Base-by-base conservation (phyloP, 1,139 yeast genomes). In the Taiozyma sp. region DNA sequence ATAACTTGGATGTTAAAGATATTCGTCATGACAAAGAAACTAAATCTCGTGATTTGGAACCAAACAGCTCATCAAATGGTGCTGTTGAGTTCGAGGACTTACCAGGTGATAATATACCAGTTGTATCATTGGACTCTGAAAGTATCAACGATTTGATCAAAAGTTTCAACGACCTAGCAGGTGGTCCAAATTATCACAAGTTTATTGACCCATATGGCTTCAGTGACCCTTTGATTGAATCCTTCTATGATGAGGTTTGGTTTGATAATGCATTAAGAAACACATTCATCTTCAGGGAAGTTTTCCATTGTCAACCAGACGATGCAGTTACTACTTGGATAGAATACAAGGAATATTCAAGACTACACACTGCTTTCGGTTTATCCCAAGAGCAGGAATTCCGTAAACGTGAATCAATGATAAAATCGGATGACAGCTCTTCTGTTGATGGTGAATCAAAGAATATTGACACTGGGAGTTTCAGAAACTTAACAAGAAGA, bases 281-380 rank as follows among this genome's bases (percentile, higher is more conserved):
- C 64, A 91, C 98, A 0, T 78, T 81, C 54, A 72, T 93, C 8
- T 95, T 80, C 70, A 76, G 97, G 54, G 76, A 86, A 68, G 90
- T 93, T 3, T 95, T 95, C 76, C 93, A 92, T 58, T 83, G 91
- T 57, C 98, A 93, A 66, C 99, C 99, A 0, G 99, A 95, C 67
- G 90, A 93, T 65, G 75, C 80, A 16, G 98, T 93, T 14, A 75
- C 77, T 24, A 80, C 93, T 0, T 95, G 99, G 99, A 80, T 80
- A 53, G 96, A 90, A 48, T 95, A 91, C 67, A 91, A 89, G 65
- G 83, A 78, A 40, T 88, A 76, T 66, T 77, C 80, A 47, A 79
- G 78, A 51, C 67, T 86, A 60, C 75, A 73, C 49, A 70, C 75
- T 36, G 87, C 85, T 0, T 87, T 87, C 63, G 66, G 69, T 45